Conservation (phyloP, 345 rosid genomes). For the Carallia pectinifolia region DNA sequence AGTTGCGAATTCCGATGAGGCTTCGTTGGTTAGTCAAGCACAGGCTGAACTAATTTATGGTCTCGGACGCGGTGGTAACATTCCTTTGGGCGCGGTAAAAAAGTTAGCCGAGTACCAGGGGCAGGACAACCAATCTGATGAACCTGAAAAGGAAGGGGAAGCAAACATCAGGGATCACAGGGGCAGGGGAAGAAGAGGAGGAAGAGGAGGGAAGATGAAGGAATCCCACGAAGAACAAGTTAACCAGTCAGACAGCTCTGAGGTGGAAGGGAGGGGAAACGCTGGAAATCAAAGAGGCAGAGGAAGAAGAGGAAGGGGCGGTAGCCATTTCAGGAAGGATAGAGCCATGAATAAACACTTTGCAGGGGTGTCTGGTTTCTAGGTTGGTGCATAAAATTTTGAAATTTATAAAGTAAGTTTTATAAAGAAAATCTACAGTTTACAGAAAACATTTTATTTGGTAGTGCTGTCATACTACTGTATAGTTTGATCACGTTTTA, state of each 20-base stretch:
- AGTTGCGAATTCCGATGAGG: conserved; percentile 74
- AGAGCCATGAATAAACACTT: conserved; percentile 73
- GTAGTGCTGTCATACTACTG: too few relatives aligned
- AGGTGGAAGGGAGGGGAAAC: conserved; percentile 42
- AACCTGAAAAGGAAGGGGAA: conserved; percentile 33
- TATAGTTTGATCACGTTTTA: too few relatives aligned
- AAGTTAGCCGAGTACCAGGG: conserved; percentile 48
- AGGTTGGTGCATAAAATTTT: neutral
- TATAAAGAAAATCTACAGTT: neutral
- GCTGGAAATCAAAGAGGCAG: conserved; percentile 50
- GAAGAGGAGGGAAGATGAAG: conserved; percentile 30
- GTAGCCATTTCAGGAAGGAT: conserved; percentile 55
- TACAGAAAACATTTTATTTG: neutral
- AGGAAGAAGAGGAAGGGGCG: conserved; percentile 63
- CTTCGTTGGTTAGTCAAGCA: conserved; percentile 53
- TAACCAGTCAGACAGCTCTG: conserved; percentile 35
- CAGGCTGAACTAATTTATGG: conserved; percentile 70
- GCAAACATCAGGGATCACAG: conserved; percentile 34
- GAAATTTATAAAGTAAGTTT: too few relatives aligned
- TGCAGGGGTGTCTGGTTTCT: conserved; percentile 64
- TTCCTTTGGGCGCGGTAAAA: conserved; percentile 71
- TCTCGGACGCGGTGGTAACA: conserved; percentile 90
- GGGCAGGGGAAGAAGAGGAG: conserved; percentile 44
- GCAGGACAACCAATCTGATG: conserved; percentile 24
- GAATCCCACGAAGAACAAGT: conserved; percentile 28